phyloP scores from a whole-genome alignment of 148 eudicot genomes.

The Vaccinium corymbosum region DNA sequence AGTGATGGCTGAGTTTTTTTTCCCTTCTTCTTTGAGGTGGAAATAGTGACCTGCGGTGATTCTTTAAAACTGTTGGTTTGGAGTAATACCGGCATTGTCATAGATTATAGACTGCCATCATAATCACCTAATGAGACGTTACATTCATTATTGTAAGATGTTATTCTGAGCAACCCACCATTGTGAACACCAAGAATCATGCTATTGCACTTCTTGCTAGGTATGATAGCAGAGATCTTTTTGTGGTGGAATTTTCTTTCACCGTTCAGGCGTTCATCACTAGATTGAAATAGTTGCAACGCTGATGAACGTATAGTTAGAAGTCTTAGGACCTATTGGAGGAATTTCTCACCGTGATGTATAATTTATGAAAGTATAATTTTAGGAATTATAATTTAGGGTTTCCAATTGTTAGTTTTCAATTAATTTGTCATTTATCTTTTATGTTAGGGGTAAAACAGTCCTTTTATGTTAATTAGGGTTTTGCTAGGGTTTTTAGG shows the following conservation, averaged over 20 bases:
- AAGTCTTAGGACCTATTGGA: not conserved
- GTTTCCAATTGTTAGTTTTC: no score
- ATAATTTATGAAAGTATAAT: no score
- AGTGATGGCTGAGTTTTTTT: not conserved
- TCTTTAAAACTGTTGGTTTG: not conserved
- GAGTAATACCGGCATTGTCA: not conserved
- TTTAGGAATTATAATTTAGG: no score
- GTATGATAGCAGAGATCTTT: conserved; percentile 2
- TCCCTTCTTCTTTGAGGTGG: not conserved
- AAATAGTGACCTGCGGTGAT: not conserved
- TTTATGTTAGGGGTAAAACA: no score
- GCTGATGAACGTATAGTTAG: not conserved
- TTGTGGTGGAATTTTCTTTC: not conserved
- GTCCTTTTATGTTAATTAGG: no score
- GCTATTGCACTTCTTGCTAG: not conserved
- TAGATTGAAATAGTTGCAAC: not conserved
- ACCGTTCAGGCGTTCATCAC: not conserved
- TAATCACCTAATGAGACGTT: not conserved
- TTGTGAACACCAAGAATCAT: not conserved
- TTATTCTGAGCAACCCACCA: not conserved
- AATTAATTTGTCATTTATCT: no score
- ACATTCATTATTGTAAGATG: not conserved
- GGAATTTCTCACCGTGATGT: not conserved
- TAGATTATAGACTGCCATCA: not conserved
- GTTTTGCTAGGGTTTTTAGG: no score